These are phyloP conservation scores for Colletotrichum brevisporum DNA, from an alignment of 2,329 filamentous ascomycete species.

Conservation along the genomic window DNA sequence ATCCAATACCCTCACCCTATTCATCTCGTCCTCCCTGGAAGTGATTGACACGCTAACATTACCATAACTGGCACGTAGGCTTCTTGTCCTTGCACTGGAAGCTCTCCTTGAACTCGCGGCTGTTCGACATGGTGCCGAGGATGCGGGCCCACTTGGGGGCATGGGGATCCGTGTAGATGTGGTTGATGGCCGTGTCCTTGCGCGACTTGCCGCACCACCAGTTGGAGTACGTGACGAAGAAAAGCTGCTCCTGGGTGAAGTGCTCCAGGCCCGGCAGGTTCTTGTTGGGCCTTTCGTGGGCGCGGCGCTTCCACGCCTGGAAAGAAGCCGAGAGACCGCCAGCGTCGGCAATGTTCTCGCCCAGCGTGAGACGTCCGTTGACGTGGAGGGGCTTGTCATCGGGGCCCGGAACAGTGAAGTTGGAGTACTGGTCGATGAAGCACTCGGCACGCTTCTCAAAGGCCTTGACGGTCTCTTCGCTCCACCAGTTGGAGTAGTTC, in stretches of 20 bases:
- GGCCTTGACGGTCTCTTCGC: constrained; percentile 67
- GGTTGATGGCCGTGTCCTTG: constrained; percentile 68
- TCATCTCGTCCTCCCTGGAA: background rate
- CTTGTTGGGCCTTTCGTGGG: constrained; percentile 63
- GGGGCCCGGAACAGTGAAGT: constrained; percentile 70
- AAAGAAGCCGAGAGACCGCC: constrained; percentile 76
- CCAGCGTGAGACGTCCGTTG: constrained; percentile 74
- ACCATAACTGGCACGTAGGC: constrained; percentile 41
- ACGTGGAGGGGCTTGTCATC: constrained; percentile 71
- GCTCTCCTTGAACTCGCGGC: constrained; percentile 75
- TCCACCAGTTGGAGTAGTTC: constrained; percentile 78
- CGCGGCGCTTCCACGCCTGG: constrained; percentile 74
- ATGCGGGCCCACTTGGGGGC: constrained; percentile 75
- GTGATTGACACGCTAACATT: background rate
- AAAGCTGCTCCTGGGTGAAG: constrained; percentile 78
- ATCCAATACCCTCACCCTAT: background rate
- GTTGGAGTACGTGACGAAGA: constrained; percentile 76
- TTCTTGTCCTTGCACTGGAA: constrained; percentile 75
- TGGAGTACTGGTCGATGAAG: constrained; percentile 77
- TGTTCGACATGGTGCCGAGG: constrained; percentile 76
- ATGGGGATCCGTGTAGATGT: constrained; percentile 75
- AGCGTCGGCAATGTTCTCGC: constrained; percentile 81
- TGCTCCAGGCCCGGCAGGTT: constrained; percentile 71
- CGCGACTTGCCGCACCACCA: constrained; percentile 77
- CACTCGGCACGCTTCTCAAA: constrained; percentile 74